Percentiles rank a stretch among this genome's conserved stretches.
phyloP scores from a whole-genome alignment of 495 filamentous ascomycete species.

The Tuber melanosporum region DNA sequence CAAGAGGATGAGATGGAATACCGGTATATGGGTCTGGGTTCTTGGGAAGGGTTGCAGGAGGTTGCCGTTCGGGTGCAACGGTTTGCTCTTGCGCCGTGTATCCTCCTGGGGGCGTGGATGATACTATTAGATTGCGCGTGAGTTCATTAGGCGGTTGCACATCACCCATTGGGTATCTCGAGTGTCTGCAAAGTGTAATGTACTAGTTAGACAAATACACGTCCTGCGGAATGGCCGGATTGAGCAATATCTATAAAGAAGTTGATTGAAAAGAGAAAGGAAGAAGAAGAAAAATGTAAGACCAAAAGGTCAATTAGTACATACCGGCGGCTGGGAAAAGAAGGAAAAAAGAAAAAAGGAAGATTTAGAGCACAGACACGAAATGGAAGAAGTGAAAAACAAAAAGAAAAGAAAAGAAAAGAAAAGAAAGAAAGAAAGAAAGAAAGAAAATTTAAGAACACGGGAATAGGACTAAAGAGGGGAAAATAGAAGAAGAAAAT shows the following conservation, averaged over 20 bases:
- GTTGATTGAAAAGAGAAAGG: background rate
- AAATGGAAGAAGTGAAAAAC: constrained; percentile 5
- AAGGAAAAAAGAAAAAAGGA: background rate
- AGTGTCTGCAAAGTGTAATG: constrained; percentile 7
- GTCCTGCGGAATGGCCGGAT: background rate
- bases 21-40: constrained; percentile 10
- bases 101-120: constrained; percentile 26
- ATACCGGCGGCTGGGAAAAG: constrained; percentile 14
- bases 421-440: background rate
- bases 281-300: background rate
- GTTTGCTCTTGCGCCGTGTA: constrained; percentile 23
- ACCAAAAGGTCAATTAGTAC: background rate
- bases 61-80: constrained; percentile 20
- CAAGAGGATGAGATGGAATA: constrained; percentile 9
- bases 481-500: background rate
- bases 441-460: constrained; percentile 1
- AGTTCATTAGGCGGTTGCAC: constrained; percentile 27
- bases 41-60: constrained; percentile 8
- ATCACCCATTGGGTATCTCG: constrained; percentile 34
- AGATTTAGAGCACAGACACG: background rate
- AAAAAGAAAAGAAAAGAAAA: background rate
- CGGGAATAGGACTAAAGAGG: constrained; percentile 7
- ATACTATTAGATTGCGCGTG: constrained; percentile 34
- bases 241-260: background rate
- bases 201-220: constrained; percentile 21